Percentiles rank a stretch among this genome's conserved stretches.
Conservation (phyloP, 2,329 filamentous ascomycete genomes). For the Colletotrichum limetticola region DNA sequence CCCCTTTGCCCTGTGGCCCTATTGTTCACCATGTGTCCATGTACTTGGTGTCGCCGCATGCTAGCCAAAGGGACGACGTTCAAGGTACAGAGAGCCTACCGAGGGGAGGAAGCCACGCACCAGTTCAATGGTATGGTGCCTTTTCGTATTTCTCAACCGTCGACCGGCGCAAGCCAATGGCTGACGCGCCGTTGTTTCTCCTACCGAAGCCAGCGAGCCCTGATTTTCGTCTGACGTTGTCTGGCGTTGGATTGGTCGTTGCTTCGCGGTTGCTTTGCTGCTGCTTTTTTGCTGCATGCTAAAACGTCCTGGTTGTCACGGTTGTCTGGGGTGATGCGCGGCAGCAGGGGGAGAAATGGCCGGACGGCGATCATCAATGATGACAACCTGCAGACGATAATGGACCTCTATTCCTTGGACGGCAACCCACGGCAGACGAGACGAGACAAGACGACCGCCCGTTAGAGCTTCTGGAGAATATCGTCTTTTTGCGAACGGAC, state of each 20-base stretch:
- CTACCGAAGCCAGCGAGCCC: slow-evolving; percentile 3
- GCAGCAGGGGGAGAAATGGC: slow-evolving; percentile 9
- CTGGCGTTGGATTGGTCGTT: background rate
- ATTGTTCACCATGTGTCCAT: background rate
- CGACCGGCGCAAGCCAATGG: background rate
- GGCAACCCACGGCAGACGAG: background rate
- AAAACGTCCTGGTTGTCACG: background rate
- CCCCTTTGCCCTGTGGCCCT: background rate
- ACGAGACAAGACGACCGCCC: slow-evolving; percentile 5
- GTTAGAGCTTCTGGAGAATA: background rate
- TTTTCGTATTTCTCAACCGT: background rate
- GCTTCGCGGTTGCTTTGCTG: slow-evolving; percentile 7
- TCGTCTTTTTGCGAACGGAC: background rate
- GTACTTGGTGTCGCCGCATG: background rate
- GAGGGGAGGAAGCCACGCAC: background rate
- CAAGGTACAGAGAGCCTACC: background rate
- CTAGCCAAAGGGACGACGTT: background rate
- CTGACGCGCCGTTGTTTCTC: slow-evolving; percentile 6
- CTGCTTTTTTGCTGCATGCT: slow-evolving; percentile 15
- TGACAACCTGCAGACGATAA: slow-evolving; percentile 30
- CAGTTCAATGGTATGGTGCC: background rate
- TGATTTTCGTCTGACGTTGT: background rate
- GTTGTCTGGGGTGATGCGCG: slow-evolving; percentile 34
- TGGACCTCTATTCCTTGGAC: slow-evolving; percentile 30
- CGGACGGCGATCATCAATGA: slow-evolving; percentile 26